phyloP scores from a whole-genome alignment of 1,139 yeast genomes.

The Spencermartinsiella ligniputridi region DNA sequence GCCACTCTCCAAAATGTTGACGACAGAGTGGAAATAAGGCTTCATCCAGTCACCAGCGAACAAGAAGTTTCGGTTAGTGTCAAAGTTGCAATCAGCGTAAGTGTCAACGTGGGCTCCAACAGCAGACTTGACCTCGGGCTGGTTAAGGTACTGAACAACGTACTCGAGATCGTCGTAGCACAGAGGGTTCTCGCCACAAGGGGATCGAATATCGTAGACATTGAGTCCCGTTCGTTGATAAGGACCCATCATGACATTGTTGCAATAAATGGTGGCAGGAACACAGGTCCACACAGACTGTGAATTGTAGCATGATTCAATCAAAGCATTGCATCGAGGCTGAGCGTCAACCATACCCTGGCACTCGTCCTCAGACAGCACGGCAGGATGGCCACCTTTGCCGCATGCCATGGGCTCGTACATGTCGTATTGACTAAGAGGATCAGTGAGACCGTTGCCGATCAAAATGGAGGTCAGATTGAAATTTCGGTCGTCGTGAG shows the following conservation, averaged over 20 bases:
- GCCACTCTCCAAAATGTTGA: constrained; percentile 57
- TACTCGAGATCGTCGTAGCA: constrained; percentile 59
- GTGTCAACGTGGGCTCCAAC: constrained; percentile 53
- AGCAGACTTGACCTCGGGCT: constrained; percentile 55
- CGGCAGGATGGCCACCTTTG: constrained; percentile 67
- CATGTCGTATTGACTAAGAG: constrained; percentile 61
- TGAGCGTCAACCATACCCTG: constrained; percentile 48
- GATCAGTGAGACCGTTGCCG: constrained; percentile 82
- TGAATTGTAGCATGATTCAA: constrained; percentile 49
- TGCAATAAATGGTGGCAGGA: constrained; percentile 82
- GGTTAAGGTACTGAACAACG: constrained; percentile 56
- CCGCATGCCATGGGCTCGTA: constrained; percentile 87
- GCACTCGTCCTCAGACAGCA: constrained; percentile 60
- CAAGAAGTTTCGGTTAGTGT: constrained; percentile 52
- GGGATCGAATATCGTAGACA: constrained; percentile 62
- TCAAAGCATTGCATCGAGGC: constrained; percentile 53
- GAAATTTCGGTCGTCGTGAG: constrained; percentile 57
- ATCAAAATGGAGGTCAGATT: constrained; percentile 67
- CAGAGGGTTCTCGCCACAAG: constrained; percentile 48
- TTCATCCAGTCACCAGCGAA: constrained; percentile 57
- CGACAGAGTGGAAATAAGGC: constrained; percentile 63
- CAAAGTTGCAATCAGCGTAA: constrained; percentile 53
- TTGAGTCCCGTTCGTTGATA: constrained; percentile 58
- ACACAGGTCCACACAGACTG: constrained; percentile 46
- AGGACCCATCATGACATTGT: constrained; percentile 47